phyloP scores from a whole-genome alignment of 352 stramenopile genomes.

The Hyaloperonospora brassicae region DNA sequence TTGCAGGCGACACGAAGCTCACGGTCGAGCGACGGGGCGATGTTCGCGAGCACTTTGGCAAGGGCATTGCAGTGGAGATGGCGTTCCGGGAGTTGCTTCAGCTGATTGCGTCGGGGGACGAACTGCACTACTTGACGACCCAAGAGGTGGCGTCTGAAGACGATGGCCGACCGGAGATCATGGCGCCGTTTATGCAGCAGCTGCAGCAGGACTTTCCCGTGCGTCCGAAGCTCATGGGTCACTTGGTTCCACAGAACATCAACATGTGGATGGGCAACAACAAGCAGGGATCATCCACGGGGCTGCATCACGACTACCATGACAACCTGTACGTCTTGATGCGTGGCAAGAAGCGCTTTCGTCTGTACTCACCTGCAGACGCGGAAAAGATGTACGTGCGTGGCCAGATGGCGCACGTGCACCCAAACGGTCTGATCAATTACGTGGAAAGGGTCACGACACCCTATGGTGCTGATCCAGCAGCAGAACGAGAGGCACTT shows the following conservation, averaged over 20 bases:
- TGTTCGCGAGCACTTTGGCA: constrained; percentile 70
- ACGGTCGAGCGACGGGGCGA: constrained; percentile 72
- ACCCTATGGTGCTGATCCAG: constrained; percentile 61
- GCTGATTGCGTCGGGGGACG: constrained; percentile 57
- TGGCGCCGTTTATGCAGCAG: constrained; percentile 74
- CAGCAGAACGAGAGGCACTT: constrained; percentile 43
- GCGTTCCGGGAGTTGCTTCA: constrained; percentile 66
- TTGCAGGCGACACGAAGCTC: constrained; percentile 54
- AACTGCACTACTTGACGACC: constrained; percentile 85
- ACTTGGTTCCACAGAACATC: constrained; percentile 90
- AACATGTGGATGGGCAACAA: constrained; percentile 96
- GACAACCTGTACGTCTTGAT: constrained; percentile 98
- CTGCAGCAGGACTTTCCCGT: constrained; percentile 81
- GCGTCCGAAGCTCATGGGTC: constrained; percentile 68
- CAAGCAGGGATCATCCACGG: constrained; percentile 71
- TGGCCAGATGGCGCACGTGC: constrained; percentile 77
- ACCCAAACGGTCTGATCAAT: constrained; percentile 94
- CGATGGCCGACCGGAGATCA: constrained; percentile 72
- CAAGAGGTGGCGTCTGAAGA: constrained; percentile 81
- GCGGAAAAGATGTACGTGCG: constrained; percentile 88
- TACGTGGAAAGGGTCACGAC: constrained; percentile 87
- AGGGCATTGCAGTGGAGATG: constrained; percentile 82
- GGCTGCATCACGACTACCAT: constrained; percentile 98
- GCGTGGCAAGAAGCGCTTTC: constrained; percentile 90
- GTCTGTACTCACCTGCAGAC: constrained; percentile 88